phyloP scores from a whole-genome alignment of 306 rosid genomes.

The Acacia confusa region DNA sequence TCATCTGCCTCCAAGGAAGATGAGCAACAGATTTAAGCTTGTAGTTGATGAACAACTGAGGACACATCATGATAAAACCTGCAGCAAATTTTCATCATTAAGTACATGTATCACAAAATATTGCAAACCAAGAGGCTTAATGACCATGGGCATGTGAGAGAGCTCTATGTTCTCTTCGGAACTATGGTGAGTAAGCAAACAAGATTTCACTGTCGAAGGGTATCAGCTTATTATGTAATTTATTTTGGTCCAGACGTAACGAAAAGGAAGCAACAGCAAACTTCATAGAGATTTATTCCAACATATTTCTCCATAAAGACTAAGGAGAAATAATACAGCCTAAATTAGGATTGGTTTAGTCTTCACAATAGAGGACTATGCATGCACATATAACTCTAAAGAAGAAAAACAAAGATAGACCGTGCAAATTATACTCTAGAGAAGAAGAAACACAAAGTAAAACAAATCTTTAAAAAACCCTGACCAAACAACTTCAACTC shows the following conservation, averaged over 20 bases:
- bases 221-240: not conserved
- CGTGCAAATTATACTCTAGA: not conserved
- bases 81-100: constrained; percentile 35
- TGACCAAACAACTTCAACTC: not conserved
- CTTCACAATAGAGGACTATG: not conserved
- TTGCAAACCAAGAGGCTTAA: constrained; percentile 8
- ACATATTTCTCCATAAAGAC: not conserved
- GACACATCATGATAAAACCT: constrained; percentile 99
- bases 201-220: not conserved
- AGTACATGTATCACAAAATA: constrained; percentile 17
- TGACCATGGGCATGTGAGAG: not conserved
- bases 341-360: not conserved
- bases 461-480: not conserved
- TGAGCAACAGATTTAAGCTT: constrained; percentile 99
- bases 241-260: not conserved
- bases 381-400: not conserved
- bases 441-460: not conserved
- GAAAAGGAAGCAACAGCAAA: not conserved
- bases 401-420: not conserved
- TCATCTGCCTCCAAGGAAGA: constrained; percentile 99
- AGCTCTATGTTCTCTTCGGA: not conserved
- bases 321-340: not conserved
- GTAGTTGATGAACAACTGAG: constrained; percentile 95
- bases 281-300: not conserved
- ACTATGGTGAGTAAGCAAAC: not conserved